These are phyloP conservation scores for Luffa aegyptiaca DNA, from an alignment of 306 rosid species.

Conservation along the genomic window DNA sequence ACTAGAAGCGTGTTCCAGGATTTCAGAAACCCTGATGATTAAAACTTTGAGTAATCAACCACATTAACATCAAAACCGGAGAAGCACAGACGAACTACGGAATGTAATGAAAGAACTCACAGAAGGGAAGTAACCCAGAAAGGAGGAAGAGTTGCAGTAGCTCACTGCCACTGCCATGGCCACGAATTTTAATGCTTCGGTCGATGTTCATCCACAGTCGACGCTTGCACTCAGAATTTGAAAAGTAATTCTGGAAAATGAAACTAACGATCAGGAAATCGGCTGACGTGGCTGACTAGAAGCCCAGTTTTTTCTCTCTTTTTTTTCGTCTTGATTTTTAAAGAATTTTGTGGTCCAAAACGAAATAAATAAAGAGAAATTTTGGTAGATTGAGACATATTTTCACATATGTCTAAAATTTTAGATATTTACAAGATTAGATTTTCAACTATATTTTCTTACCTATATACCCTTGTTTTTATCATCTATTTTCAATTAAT, in stretches of 20 bases:
- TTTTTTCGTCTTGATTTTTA: neutral
- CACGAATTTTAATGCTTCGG: neutral
- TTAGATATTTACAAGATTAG: too few species aligned
- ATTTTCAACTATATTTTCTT: too few species aligned
- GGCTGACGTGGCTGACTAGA: neutral
- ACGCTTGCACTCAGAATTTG: neutral
- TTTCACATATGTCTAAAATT: too few species aligned
- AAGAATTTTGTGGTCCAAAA: too few species aligned
- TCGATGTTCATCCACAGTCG: neutral
- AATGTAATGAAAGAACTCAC: constrained; percentile 15
- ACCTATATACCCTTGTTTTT: too few species aligned
- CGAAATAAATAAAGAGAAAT: too few species aligned
- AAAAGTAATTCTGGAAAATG: neutral
- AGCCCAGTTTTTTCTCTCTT: neutral
- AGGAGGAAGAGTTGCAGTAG: constrained; percentile 43
- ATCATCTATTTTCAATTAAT: too few species aligned
- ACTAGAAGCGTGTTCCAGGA: neutral
- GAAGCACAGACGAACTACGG: neutral
- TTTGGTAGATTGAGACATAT: too few species aligned
- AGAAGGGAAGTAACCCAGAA: constrained; percentile 28
- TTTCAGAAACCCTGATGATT: neutral
- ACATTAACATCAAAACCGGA: neutral
- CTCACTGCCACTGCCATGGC: constrained; percentile 40
- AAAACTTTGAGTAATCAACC: neutral
- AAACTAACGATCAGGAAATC: neutral